These are phyloP conservation scores for Plasmopara halstedii DNA, from an alignment of 352 stramenopile species.

Conservation along the genomic window DNA sequence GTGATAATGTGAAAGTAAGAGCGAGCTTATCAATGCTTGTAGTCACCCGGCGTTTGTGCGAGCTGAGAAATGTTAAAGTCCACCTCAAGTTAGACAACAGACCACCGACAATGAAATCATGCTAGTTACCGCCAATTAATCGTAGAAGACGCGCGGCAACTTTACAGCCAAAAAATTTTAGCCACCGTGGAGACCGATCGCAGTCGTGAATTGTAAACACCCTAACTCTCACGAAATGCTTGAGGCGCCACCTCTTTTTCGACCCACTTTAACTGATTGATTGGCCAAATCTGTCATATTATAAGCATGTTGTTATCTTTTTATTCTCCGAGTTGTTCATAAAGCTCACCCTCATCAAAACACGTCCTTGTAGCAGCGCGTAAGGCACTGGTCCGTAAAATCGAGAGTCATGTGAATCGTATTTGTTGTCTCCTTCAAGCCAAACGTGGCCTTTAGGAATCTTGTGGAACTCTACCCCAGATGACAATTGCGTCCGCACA, in stretches of 20 bases:
- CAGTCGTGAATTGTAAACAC: too few species aligned
- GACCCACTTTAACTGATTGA: constrained; percentile 58
- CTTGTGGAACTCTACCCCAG: constrained; percentile 71
- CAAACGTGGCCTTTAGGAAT: constrained; percentile 91
- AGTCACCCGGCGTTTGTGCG: too few species aligned
- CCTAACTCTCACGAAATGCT: constrained; percentile 49
- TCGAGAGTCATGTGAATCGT: constrained; percentile 93
- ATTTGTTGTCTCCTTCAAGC: constrained; percentile 96
- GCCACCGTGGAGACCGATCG: too few species aligned
- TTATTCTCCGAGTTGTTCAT: neutral
- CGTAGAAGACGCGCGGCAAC: too few species aligned
- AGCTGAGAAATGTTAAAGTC: too few species aligned
- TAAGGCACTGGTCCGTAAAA: constrained; percentile 94
- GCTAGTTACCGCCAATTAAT: too few species aligned
- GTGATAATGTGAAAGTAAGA: too few species aligned
- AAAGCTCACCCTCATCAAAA: constrained; percentile 78
- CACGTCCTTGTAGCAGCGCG: constrained; percentile 83
- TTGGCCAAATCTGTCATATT: constrained; percentile 63
- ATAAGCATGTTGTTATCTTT: neutral
- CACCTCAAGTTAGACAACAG: too few species aligned
- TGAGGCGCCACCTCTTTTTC: constrained; percentile 46
- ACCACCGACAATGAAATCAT: too few species aligned
- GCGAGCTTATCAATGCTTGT: too few species aligned
- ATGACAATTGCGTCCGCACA: constrained; percentile 58
- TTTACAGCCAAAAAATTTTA: too few species aligned